Conservation (phyloP, 257 asterid species). For the Solanum arcanum region DNA sequence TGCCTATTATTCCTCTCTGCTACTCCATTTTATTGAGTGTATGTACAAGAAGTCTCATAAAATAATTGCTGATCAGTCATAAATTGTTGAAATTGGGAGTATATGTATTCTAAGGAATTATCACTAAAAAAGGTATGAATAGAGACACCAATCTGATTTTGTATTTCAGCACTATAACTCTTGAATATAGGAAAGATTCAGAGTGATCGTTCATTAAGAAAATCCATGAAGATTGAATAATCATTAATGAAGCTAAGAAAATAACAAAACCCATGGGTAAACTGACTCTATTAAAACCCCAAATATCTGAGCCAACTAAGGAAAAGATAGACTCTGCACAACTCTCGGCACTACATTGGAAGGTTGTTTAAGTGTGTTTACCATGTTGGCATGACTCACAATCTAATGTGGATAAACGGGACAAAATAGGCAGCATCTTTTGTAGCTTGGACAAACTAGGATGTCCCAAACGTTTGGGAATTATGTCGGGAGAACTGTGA, state of each 20-base stretch:
- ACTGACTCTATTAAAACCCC: background rate
- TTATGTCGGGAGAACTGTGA: background rate
- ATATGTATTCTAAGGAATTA: background rate
- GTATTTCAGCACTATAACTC: background rate
- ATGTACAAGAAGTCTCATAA: background rate
- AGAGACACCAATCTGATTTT: background rate
- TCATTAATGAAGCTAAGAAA: too few species aligned
- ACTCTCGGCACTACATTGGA: background rate
- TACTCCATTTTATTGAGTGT: background rate
- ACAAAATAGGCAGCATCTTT: background rate
- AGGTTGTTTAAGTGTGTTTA: background rate
- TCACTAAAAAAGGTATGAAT: background rate
- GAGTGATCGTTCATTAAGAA: background rate
- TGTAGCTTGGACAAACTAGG: background rate
- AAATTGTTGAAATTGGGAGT: background rate
- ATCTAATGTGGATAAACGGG: background rate
- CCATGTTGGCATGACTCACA: background rate
- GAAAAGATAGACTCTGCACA: background rate
- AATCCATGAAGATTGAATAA: background rate
- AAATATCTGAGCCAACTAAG: background rate
- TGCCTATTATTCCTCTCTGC: background rate
- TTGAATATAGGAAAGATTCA: background rate
- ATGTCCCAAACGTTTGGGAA: background rate
- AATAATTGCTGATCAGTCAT: background rate
- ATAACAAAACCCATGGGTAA: background rate